A percentile compares a stretch with the other conserved stretches of the same genome.
phyloP scores from a whole-genome alignment of 176 grass and related monocot genomes.

The Oryza longistaminata region DNA sequence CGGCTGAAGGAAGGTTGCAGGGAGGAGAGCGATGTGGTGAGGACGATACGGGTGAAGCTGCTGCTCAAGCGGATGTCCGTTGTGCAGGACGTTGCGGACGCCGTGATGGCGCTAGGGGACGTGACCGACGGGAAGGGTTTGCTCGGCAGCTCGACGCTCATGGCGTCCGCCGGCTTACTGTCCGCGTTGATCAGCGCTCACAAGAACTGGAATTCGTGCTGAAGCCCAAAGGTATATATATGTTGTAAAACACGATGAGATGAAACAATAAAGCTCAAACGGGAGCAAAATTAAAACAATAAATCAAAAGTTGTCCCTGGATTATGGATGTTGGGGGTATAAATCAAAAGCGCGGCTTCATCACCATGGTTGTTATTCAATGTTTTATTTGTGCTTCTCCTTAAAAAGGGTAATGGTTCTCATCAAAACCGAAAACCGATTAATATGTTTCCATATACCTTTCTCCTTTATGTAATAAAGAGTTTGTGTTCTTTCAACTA shows the following conservation, averaged over 20 bases:
- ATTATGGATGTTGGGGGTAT: neutral
- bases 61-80: slow-evolving; percentile 62
- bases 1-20: slow-evolving; percentile 13
- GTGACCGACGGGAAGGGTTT: slow-evolving; percentile 51
- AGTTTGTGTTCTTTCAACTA: neutral
- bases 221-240: slow-evolving; percentile 39
- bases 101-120: slow-evolving; percentile 67
- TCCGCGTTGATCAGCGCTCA: slow-evolving; percentile 65
- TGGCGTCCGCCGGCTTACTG: slow-evolving; percentile 60
- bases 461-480: neutral
- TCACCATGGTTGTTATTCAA: neutral
- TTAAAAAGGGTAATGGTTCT: neutral
- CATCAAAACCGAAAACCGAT: neutral
- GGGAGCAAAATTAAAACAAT: slow-evolving; percentile 4
- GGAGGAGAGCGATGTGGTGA: slow-evolving; percentile 42
- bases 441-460: neutral
- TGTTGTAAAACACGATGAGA: slow-evolving; percentile 22
- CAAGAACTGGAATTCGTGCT: slow-evolving; percentile 78
- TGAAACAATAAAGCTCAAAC: slow-evolving; percentile 35
- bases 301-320: neutral
- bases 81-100: slow-evolving; percentile 73
- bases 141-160: slow-evolving; percentile 51
- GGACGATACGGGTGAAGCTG: slow-evolving; percentile 46
- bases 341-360: neutral
- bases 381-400: neutral